Base-by-base conservation (phyloP, 345 rosid genomes). In the Citrus unshiu region DNA sequence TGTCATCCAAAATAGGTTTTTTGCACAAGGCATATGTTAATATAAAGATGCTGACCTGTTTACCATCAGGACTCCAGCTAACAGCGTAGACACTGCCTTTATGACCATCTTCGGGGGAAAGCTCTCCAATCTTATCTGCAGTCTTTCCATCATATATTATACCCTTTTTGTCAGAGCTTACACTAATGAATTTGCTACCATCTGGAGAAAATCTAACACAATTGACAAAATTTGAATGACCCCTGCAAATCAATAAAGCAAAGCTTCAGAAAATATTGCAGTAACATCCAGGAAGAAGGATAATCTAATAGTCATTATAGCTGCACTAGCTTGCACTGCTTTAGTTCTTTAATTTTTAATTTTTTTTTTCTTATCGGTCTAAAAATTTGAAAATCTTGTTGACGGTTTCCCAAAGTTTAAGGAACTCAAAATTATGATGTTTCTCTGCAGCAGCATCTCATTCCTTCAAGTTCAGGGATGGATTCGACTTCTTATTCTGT, bases 11-110 rank as follows among this genome's bases (percentile, higher is more conserved):
- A 24, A 24, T 16, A 9, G 35, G 54, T 27, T 34, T 27, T 29
- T 8, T 37, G 27, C 69, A 66, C 25, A 74, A 40, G 12, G n/a
- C 27, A 46, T 4, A 51, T 63, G 6, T 24, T 8, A 25, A 24
- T 4, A 21, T n/a, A 4, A 29, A 56, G 65, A 57, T 43, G n/a
- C 81, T 81, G 83, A 96, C 98, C 97, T 90, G 94, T 83, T 90
- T 91, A 81, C 98, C 83, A 87, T 90, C 91, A 70, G 97, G 95
- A 83, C 98, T 95, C 99, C 99, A 93, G 83, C 95, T 92, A 77
- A 89, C 91, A 7, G 98, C 94, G 60, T 95, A 95, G 77, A 95
- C 90, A 85, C 94, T 93, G 54, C 99, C 99, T 84, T 89, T 92
- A 77, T 96, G 99, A 6, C 91, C 95, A 87, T 86, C 92, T 34